Conservation (phyloP, 75 land plant genomes). For the Pinus albicaulis region DNA sequence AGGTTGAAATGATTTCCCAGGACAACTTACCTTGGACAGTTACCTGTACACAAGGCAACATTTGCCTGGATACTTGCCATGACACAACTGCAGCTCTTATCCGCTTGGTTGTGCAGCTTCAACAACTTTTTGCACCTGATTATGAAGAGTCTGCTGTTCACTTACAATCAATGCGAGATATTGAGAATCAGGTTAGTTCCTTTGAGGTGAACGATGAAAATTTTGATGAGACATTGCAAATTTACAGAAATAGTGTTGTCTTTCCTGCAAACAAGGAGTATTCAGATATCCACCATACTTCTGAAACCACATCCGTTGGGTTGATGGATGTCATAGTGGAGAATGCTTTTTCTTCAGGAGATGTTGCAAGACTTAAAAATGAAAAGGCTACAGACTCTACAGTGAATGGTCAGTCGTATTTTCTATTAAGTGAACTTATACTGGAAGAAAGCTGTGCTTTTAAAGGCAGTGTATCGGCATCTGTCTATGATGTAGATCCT, state of each 20-base stretch:
- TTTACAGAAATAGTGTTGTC: constrained; percentile 1
- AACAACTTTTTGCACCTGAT: constrained; percentile 89
- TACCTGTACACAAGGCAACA: constrained; percentile 60
- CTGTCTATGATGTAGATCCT: too few relatives aligned
- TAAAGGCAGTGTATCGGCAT: too few relatives aligned
- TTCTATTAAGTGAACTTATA: too few relatives aligned
- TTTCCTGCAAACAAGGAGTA: background rate
- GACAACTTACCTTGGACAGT: constrained; percentile 68
- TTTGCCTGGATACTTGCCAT: constrained; percentile 75
- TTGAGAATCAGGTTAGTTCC: constrained; percentile 17
- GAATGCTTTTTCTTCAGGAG: constrained; percentile 46
- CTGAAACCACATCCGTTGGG: constrained; percentile 17
- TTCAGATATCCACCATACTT: background rate
- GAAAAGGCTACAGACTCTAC: constrained; percentile 7
- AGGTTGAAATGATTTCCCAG: constrained; percentile 47
- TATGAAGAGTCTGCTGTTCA: constrained; percentile 56
- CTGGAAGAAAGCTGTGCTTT: too few relatives aligned
- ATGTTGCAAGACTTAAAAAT: background rate
- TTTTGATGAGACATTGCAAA: constrained; percentile 2
- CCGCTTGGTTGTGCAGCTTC: constrained; percentile 67
- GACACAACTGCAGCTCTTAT: constrained; percentile 80
- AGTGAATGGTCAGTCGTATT: background rate
- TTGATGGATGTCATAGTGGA: constrained; percentile 72
- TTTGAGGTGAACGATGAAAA: constrained; percentile 11
- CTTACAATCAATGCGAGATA: constrained; percentile 47